A percentile compares a stretch with the other conserved stretches of the same genome.
Conservation (phyloP, 2,329 filamentous ascomycete species). For the Decorospora gaudefroyi region DNA sequence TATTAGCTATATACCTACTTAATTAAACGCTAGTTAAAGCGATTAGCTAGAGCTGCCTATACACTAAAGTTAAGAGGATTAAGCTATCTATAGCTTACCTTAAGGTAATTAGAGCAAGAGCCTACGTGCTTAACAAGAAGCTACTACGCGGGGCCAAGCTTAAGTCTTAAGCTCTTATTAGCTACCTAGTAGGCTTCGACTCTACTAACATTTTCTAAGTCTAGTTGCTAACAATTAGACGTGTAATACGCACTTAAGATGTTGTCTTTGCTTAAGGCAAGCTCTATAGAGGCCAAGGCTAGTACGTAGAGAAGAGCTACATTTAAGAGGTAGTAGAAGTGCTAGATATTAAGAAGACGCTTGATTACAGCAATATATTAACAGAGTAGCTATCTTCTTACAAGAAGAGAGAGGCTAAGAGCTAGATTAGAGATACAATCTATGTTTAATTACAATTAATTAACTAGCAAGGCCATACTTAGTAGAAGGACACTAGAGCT, state of each 20-base stretch:
- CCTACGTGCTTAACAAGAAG: too few relatives aligned
- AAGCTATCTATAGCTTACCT: conserved; percentile 7
- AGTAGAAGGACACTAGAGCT: neutral
- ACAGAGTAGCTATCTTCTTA: neutral
- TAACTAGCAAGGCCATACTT: neutral
- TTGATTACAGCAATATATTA: conserved; percentile 1
- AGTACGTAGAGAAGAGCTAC: too few relatives aligned
- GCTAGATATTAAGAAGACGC: neutral
- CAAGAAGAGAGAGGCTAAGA: neutral
- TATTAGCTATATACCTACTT: conserved; percentile 11
- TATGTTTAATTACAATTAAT: neutral
- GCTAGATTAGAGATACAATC: neutral
- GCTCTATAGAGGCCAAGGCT: neutral
- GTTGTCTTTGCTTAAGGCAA: conserved; percentile 5
- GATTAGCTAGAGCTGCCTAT: conserved; percentile 13
- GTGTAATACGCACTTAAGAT: conserved; percentile 4
- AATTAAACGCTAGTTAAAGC: conserved; percentile 13
- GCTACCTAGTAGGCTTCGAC: too few relatives aligned
- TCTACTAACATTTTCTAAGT: conserved; percentile 16
- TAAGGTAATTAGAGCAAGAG: conserved; percentile 6
- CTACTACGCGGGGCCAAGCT: too few relatives aligned
- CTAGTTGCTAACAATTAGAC: conserved; percentile 7
- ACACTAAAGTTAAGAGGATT: conserved; percentile 1
- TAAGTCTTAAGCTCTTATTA: too few relatives aligned
- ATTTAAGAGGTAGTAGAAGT: conserved; percentile 4